Evolutionary conservation across 306 rosid species (phyloP), one percentile per base, ranked within the genome.

Genomic region (Ziziphus jujuba): DNA sequence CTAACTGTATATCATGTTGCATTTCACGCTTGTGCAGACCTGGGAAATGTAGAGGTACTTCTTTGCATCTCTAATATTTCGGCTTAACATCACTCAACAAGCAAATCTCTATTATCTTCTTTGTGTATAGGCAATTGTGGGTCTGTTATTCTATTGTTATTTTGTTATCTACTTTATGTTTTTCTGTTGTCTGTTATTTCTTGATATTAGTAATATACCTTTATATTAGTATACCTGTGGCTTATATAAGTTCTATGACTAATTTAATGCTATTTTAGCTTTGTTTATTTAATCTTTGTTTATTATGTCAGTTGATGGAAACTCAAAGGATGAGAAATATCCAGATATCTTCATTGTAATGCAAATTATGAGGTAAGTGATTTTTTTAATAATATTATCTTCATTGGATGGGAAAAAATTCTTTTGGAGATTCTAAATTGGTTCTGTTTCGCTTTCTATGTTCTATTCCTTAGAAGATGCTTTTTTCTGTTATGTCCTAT

Each of bases 1-100:
- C 79, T 90, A 35, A 74, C 90, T 0, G 76, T 85, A 49, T 90
- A 90, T 84, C 99, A 93, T 68, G 79, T 79, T 71, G 99, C 99
- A 33, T 76, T 87, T 68, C 58, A 88, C 81, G 99, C 96, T 54
- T 84, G 93, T 74, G 97, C 92, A 9, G 96, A 90, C 43, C 81
- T 93, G 20, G 76, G 65, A 78, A 75, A 87, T 80, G 92, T 90
- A 20, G 81, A 79, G 96, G 99, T 90, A 87, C 65, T 61, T 71
- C 45, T 23, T 56, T 11, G 48, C 55, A 51, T 48, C 56, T 56
- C 54, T 72, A n/a, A 33, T 24, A 23, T 47, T 15, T 66, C 50
- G 6, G 24, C 11, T 59, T 15, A 36, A 60, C n/a, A 5, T 61
- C 65, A 35, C 51, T 24, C 24, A 44, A 59, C 20, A 51, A 24